phyloP scores from a whole-genome alignment of 768 basidiomycete genomes.

The Pleurotus citrinopileatus region DNA sequence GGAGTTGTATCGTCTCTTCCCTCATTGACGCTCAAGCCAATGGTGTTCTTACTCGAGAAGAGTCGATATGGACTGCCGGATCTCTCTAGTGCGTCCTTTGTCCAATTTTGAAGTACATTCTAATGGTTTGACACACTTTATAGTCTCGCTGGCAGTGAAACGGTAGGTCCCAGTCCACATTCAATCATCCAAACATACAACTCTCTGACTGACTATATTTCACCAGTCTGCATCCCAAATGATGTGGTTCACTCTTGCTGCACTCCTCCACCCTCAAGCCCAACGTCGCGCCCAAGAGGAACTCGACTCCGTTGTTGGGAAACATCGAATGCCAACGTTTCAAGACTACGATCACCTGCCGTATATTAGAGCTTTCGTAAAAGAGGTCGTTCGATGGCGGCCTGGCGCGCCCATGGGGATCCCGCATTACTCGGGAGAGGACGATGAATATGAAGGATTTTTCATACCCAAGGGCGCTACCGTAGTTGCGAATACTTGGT shows the following conservation, averaged over 20 bases:
- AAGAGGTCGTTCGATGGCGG: slow-evolving; percentile 23
- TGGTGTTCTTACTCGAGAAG: not conserved
- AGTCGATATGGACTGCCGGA: slow-evolving; percentile 10
- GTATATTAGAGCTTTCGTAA: slow-evolving; percentile 23
- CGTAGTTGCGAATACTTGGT: slow-evolving; percentile 4
- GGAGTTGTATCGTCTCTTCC: not conserved
- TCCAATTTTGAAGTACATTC: not conserved
- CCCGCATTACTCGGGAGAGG: slow-evolving; percentile 3
- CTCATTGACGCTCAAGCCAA: not conserved
- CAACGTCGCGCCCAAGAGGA: slow-evolving; percentile 27
- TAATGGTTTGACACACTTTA: not conserved
- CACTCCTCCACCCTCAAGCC: slow-evolving; percentile 23
- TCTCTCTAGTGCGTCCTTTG: slow-evolving; percentile 14
- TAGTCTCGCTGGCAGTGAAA: slow-evolving; percentile 30
- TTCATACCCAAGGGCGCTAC: slow-evolving; percentile 5
- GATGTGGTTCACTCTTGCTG: slow-evolving; percentile 22
- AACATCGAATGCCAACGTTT: slow-evolving; percentile 24
- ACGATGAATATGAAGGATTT: slow-evolving; percentile 6
- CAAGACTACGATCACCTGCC: slow-evolving; percentile 20
- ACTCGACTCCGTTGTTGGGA: slow-evolving; percentile 23
- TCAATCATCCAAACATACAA: not conserved
- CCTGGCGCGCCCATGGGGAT: slow-evolving; percentile 12
- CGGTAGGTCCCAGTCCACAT: slow-evolving; percentile 17
- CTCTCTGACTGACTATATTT: not conserved
- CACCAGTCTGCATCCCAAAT: slow-evolving; percentile 11